Evolutionary conservation across 352 stramenopile species (phyloP), one percentile per base, ranked within the genome.

Genomic region (Pythium rishiriense): DNA sequence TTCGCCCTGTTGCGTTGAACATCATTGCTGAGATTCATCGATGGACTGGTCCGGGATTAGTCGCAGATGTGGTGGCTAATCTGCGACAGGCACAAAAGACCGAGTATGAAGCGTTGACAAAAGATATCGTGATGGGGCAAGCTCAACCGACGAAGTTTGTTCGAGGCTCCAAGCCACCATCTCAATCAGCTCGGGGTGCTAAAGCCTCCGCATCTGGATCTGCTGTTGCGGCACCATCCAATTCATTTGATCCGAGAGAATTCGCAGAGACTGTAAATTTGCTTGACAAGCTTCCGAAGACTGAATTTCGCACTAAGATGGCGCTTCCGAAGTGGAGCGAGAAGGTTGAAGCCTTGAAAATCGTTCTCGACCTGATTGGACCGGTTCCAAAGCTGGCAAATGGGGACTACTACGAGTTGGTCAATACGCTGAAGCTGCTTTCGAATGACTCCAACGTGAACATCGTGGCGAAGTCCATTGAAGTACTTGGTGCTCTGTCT

Each of bases 361-460:
- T 94, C 62, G 76, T 96, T n/a, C 54, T 96, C 28, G 85, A 94
- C 21, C 33, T 85, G 45, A 90, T 94, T 58, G 87, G 87, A 1
- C 76, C 86, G 5, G 74, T 96, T 21, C 87, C 87, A 6, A 96
- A 96, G 68, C 75, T 96, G 21, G 85, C 86, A 24, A 90, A 91
- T 54, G 87, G 85, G 19, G 87, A 96, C 19, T 96, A 90, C 65
- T 91, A 91, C 62, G 87, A 96, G 65, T 72, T 96, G 12, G 84
- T 96, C 50, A 85, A 83, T 33, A 94, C 81, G 4, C 66, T 96
- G 14, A 94, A 95, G 58, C 52, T 90, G 15, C 63, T 92, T 12
- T 85, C 68, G 19, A 92, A 91, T 39, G 87, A 96, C 56, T 82
- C 87, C 19, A 96, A 96, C 58, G 87, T 96, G 24, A 94, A 96